phyloP scores from a whole-genome alignment of 2,329 filamentous ascomycete genomes.

The Colletotrichum musicola region DNA sequence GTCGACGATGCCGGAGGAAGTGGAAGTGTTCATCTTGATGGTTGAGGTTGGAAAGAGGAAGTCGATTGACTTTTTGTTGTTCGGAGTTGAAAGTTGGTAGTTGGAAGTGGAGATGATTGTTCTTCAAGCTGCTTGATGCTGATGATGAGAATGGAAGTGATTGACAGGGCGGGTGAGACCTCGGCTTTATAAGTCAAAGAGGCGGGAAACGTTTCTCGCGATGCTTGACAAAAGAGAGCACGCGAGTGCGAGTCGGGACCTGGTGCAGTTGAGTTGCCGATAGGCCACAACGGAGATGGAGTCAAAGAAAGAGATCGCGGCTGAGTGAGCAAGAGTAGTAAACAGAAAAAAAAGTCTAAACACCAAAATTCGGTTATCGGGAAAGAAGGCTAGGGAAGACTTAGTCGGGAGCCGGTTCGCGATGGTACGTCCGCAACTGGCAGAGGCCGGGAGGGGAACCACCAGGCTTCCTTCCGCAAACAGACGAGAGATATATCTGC shows the following conservation, averaged over 20 bases:
- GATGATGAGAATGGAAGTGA: constrained; percentile 4
- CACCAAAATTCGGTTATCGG: neutral
- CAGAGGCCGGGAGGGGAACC: neutral
- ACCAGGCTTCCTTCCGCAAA: constrained; percentile 16
- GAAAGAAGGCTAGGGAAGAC: constrained; percentile 2
- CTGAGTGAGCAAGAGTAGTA: neutral
- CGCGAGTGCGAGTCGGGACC: constrained; percentile 11
- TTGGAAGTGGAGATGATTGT: constrained; percentile 1
- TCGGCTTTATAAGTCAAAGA: constrained; percentile 31
- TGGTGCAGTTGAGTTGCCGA: neutral
- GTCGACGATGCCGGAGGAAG: constrained; percentile 8
- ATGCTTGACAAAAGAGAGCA: constrained; percentile 10
- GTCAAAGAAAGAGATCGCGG: constrained; percentile 15
- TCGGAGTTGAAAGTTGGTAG: neutral
- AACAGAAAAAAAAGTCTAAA: constrained; percentile 1
- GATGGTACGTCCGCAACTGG: constrained; percentile 31
- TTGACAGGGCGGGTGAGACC: constrained; percentile 9
- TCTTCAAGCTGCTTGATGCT: constrained; percentile 6
- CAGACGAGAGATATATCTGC: constrained; percentile 8
- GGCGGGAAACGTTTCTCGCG: neutral
- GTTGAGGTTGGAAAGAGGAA: neutral
- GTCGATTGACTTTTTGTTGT: neutral
- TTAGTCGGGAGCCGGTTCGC: constrained; percentile 7
- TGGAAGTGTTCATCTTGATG: constrained; percentile 12
- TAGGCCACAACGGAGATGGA: constrained; percentile 7